Conservation (phyloP, 805 yeast genomes). For the Suhomyces sp. region DNA sequence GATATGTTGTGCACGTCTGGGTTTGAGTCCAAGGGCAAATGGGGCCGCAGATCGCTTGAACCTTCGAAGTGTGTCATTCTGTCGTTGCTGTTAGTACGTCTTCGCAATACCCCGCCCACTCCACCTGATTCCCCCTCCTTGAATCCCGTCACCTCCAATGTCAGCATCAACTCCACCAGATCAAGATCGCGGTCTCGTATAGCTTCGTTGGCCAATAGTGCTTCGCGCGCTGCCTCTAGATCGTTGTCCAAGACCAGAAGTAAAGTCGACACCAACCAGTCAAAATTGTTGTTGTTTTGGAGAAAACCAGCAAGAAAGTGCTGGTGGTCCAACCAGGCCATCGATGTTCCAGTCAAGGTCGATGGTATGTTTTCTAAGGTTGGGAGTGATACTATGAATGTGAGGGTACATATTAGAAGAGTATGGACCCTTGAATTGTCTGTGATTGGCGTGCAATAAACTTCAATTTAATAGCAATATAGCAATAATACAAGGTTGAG, state of each 20-base stretch:
- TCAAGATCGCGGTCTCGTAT: constrained; percentile 52
- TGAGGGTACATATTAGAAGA: constrained; percentile 81
- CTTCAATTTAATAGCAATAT: not conserved
- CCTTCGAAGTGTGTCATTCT: constrained; percentile 84
- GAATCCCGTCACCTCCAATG: constrained; percentile 38
- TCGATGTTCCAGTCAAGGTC: constrained; percentile 41
- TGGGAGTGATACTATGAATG: constrained; percentile 20
- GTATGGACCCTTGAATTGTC: constrained; percentile 96
- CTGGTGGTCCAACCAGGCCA: constrained; percentile 84
- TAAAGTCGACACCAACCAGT: constrained; percentile 39
- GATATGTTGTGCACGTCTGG: constrained; percentile 96
- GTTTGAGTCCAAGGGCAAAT: constrained; percentile 56
- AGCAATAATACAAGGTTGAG: not conserved
- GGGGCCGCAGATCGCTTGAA: constrained; percentile 92
- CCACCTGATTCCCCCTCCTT: constrained; percentile 45
- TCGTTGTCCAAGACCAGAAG: constrained; percentile 52
- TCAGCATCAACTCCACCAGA: constrained; percentile 27
- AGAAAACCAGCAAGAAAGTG: constrained; percentile 97
- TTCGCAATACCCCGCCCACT: constrained; percentile 35
- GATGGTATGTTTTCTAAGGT: constrained; percentile 24
- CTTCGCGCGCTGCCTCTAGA: constrained; percentile 54
- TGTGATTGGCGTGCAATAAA: constrained; percentile 74
- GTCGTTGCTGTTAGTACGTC: constrained; percentile 71
- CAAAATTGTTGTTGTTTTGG: constrained; percentile 86
- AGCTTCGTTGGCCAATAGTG: constrained; percentile 55